Percentiles rank a stretch among this genome's conserved stretches.
Conservation (phyloP, 768 basidiomycete genomes). For the Naganishia vishniacii region DNA sequence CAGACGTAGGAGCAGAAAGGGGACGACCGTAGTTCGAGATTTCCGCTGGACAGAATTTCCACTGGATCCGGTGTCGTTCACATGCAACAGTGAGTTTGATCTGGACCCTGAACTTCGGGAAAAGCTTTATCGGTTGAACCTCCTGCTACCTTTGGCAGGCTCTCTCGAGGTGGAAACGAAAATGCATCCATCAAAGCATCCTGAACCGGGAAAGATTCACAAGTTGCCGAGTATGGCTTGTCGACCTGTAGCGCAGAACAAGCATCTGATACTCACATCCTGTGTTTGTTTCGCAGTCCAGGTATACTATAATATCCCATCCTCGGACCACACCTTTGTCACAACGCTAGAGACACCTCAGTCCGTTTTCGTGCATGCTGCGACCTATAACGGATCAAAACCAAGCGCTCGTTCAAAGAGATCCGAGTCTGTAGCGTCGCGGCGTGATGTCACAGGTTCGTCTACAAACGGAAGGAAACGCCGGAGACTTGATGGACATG, state of each 20-base stretch:
- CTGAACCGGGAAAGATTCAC: conserved; percentile 24
- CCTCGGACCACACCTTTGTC: conserved; percentile 19
- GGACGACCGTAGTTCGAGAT: too few species aligned
- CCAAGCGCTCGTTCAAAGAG: not conserved
- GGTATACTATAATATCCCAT: conserved; percentile 24
- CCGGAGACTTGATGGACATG: conserved; percentile 2
- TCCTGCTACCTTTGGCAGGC: too few species aligned
- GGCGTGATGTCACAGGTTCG: not conserved
- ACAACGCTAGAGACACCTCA: conserved; percentile 13
- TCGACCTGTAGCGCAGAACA: too few species aligned
- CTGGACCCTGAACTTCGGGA: too few species aligned
- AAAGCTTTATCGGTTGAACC: too few species aligned
- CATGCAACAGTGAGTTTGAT: too few species aligned
- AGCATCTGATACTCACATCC: too few species aligned
- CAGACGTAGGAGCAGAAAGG: too few species aligned
- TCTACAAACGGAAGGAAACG: not conserved
- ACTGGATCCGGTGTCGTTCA: too few species aligned
- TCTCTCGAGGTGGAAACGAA: not conserved
- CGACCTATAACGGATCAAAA: not conserved
- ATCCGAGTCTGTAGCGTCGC: not conserved
- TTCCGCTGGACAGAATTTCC: too few species aligned
- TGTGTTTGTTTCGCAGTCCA: conserved; percentile 6
- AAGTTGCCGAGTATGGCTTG: conserved; percentile 16
- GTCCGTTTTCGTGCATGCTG: conserved; percentile 21
- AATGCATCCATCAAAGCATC: not conserved